Percentiles rank a stretch among this genome's conserved stretches.
These are phyloP conservation scores for Protomyces inundatus DNA, from an alignment of 1,139 yeast species.

Conservation along the genomic window DNA sequence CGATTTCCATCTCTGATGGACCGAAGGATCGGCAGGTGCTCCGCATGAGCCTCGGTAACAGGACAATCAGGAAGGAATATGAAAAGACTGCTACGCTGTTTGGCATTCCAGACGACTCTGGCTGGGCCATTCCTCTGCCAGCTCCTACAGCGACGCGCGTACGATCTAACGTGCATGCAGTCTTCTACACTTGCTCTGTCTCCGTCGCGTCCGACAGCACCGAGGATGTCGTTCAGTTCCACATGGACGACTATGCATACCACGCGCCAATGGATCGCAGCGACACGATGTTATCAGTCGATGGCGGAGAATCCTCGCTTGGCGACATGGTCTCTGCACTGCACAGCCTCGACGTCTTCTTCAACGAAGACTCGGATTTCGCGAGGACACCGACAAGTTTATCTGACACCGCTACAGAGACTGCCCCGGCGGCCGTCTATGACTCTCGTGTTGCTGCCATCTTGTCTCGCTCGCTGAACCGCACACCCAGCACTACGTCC, in stretches of 20 bases:
- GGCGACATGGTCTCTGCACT: conserved; percentile 96
- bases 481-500: conserved; percentile 70
- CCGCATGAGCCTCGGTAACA: conserved; percentile 83
- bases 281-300: conserved; percentile 33
- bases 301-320: conserved; percentile 51
- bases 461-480: conserved; percentile 65
- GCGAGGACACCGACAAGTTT: conserved; percentile 35
- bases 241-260: conserved; percentile 33
- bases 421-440: conserved; percentile 60
- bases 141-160: conserved; percentile 82
- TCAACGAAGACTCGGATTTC: conserved; percentile 57
- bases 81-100: conserved; percentile 83
- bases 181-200: conserved; percentile 72
- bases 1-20: conserved; percentile 79
- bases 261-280: conserved; percentile 29
- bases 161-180: conserved; percentile 90
- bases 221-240: conserved; percentile 33
- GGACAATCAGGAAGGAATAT: conserved; percentile 69
- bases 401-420: conserved; percentile 44
- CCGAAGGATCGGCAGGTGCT: conserved; percentile 85
- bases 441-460: conserved; percentile 75
- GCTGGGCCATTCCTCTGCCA: conserved; percentile 98
- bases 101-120: conserved; percentile 95
- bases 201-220: conserved; percentile 34
- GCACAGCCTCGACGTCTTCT: conserved; percentile 87